Conservation (phyloP, 1,139 yeast genomes). For the Kodamaea fungicola region DNA sequence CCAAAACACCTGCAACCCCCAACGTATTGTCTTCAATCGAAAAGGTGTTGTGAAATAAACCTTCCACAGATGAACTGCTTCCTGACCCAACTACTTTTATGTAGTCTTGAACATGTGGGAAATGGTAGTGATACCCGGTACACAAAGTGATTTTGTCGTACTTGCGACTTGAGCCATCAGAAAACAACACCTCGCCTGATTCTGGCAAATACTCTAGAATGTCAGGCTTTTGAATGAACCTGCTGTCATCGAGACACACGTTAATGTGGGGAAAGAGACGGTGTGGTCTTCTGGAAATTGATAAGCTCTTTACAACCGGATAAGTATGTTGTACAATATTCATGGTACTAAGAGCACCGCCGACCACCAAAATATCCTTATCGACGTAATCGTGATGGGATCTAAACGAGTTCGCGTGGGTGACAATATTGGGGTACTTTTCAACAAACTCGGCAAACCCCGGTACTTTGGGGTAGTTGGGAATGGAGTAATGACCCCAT, state of each 20-base stretch:
- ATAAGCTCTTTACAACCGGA: slow-evolving; percentile 37
- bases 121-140: slow-evolving; percentile 38
- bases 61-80: slow-evolving; percentile 28
- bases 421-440: slow-evolving; percentile 41
- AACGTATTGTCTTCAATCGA: slow-evolving; percentile 40
- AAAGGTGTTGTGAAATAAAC: slow-evolving; percentile 38
- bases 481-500: slow-evolving; percentile 54
- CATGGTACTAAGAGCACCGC: slow-evolving; percentile 49
- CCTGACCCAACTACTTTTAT: slow-evolving; percentile 24
- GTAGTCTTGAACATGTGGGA: slow-evolving; percentile 25
- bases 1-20: slow-evolving; percentile 37
- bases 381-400: slow-evolving; percentile 40
- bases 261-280: slow-evolving; percentile 26
- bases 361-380: slow-evolving; percentile 45
- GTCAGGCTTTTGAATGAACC: slow-evolving; percentile 26
- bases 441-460: slow-evolving; percentile 52
- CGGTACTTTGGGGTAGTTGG: slow-evolving; percentile 48
- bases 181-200: slow-evolving; percentile 25
- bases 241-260: slow-evolving; percentile 34
- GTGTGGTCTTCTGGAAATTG: slow-evolving; percentile 34
- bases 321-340: slow-evolving; percentile 50
- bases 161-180: slow-evolving; percentile 32
- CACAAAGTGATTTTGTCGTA: slow-evolving; percentile 31
- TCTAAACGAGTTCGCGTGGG: slow-evolving; percentile 60
- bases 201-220: slow-evolving; percentile 25